phyloP scores from a whole-genome alignment of 1,284 basidiomycete genomes.

The Puccinia horiana region DNA sequence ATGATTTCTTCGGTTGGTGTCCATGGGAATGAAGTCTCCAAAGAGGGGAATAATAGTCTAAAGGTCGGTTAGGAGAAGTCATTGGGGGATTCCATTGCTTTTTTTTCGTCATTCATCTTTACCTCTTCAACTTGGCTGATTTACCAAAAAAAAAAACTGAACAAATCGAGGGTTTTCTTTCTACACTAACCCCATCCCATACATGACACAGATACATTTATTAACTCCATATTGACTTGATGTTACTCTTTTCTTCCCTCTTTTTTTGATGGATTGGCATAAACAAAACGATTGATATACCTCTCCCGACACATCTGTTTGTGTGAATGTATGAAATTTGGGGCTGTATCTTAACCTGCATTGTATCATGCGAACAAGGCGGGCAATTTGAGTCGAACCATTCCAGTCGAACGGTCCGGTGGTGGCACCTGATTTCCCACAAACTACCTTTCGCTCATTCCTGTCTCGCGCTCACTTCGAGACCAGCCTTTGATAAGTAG shows the following conservation, averaged over 20 bases:
- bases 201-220: not conserved
- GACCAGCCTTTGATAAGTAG: not conserved
- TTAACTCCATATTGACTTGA: conserved; percentile 6
- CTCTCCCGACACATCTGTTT: conserved; percentile 6
- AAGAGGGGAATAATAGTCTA: not conserved
- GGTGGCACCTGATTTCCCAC: conserved; percentile 34
- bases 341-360: not conserved
- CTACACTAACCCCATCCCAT: not conserved
- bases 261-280: conserved; percentile 12
- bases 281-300: not conserved
- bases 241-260: not conserved
- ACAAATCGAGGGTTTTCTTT: not conserved
- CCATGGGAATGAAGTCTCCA: conserved; percentile 28
- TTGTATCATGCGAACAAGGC: not conserved
- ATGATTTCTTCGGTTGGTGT: conserved; percentile 23
- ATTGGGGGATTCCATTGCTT: conserved; percentile 9
- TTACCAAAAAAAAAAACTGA: not conserved
- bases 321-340: not conserved
- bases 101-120: conserved; percentile 22
- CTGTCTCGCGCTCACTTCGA: not conserved
- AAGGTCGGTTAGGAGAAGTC: conserved; percentile 36
- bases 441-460: not conserved
- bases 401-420: conserved; percentile 48
- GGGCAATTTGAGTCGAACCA: conserved; percentile 24
- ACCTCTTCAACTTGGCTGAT: not conserved